A percentile compares a stretch with the other conserved stretches of the same genome.
Evolutionary conservation across 345 rosid species (phyloP).

Genomic region (Heritiera littoralis): DNA sequence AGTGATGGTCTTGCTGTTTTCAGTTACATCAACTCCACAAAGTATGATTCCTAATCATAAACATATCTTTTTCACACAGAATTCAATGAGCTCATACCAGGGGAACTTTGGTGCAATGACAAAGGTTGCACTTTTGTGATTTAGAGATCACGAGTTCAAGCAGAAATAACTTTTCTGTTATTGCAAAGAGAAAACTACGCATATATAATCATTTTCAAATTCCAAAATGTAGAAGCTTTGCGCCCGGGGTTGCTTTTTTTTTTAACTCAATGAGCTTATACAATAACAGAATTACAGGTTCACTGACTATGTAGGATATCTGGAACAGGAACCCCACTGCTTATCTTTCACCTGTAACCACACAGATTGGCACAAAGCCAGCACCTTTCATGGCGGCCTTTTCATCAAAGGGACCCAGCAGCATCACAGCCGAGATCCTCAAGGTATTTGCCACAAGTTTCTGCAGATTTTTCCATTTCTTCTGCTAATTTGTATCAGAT

Average conservation of each 20-base stretch:
- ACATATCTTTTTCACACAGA: neutral
- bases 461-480: neutral
- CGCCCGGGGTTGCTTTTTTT: too few species aligned
- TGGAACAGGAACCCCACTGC: slow-evolving; percentile 54
- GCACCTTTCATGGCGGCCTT: slow-evolving; percentile 78
- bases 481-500: neutral
- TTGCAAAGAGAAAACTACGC: too few species aligned
- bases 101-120: too few species aligned
- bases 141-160: too few species aligned
- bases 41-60: slow-evolving; percentile 27
- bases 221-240: too few species aligned
- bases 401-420: slow-evolving; percentile 79
- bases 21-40: slow-evolving; percentile 53
- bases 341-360: slow-evolving; percentile 44
- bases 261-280: neutral
- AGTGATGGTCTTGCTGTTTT: slow-evolving; percentile 49
- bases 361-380: slow-evolving; percentile 47
- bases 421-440: slow-evolving; percentile 56
- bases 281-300: neutral
- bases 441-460: slow-evolving; percentile 40
- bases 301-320: slow-evolving; percentile 1
- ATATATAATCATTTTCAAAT: too few species aligned
- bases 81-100: too few species aligned
- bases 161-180: too few species aligned
- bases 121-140: too few species aligned